Evolutionary conservation across 148 eudicot species (phyloP), one percentile per base, ranked within the genome.

Genomic region (Bassia scoparia): DNA sequence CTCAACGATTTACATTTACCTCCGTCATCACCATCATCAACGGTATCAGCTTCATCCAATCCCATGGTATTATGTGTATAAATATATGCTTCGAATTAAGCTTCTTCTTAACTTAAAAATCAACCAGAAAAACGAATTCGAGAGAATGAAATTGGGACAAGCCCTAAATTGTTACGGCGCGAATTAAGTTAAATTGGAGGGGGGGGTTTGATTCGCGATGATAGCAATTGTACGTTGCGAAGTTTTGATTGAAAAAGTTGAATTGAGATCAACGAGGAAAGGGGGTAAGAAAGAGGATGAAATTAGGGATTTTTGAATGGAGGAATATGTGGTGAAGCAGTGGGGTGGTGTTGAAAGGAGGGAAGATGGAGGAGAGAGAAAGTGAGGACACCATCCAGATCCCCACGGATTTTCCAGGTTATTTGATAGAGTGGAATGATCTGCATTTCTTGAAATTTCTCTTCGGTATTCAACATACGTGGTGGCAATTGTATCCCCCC

Each of bases 11-110:
- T 80, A 12, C 78, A 86, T 23, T 70, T 88, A 2, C 78, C 88
- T 34, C 71, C 87, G 26, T 68, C 69, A 67, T 44, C 77, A 35
- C 82, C 79, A 5, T 82, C 90, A 34, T 78, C 92, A 53, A 76
- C 50, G 46, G 56, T 76, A 74, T 83, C 94, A 21, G 83, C 71
- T 60, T 84, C 91, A 2, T 86, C 87, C 50, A 89, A 77, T 33
- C 94, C 97, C 97, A 92, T 89, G 34, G 30, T 34, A 5, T 7
- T 23, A 37, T n/a, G n/a, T n/a, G n/a, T n/a, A n/a, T n/a, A n/a
- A n/a, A n/a, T 2, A 44, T 21, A 48, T 33, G 5, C 1, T 14
- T 70, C 31, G 0, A 18, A 34, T 58, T 52, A 24, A 18, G 2
- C 23, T 34, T 37, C 8, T 20, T n/a, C 17, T 20, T 20, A 38